A percentile compares a stretch with the other conserved stretches of the same genome.
Conservation (phyloP, 2,329 filamentous ascomycete genomes). For the Tolypocladium guangdongense region DNA sequence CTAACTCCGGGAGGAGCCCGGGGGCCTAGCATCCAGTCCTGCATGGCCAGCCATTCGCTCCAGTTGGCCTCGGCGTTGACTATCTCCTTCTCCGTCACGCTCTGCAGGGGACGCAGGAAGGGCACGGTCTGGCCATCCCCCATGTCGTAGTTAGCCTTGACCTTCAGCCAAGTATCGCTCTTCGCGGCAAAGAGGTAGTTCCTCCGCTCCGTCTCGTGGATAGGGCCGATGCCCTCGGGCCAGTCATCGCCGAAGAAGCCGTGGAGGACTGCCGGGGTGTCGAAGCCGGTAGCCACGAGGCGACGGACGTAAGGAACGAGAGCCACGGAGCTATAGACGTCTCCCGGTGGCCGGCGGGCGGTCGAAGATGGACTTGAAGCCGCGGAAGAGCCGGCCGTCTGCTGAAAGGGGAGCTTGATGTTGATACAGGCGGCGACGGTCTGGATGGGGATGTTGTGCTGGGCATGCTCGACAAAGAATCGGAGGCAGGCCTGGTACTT, state of each 20-base stretch:
- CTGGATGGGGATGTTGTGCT: constrained; percentile 73
- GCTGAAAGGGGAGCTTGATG: constrained; percentile 82
- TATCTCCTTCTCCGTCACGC: constrained; percentile 69
- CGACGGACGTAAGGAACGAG: constrained; percentile 84
- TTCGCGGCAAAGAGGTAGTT: constrained; percentile 96
- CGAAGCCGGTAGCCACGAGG: constrained; percentile 83
- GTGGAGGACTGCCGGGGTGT: constrained; percentile 75
- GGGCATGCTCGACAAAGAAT: constrained; percentile 86
- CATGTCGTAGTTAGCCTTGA: constrained; percentile 89
- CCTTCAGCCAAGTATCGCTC: constrained; percentile 77
- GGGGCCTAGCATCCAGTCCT: constrained; percentile 96
- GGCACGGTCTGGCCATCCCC: constrained; percentile 72
- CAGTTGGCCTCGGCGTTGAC: constrained; percentile 71
- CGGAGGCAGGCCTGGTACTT: constrained; percentile 81
- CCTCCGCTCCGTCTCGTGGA: constrained; percentile 80
- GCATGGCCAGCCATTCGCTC: constrained; percentile 94
- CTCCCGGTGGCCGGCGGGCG: constrained; percentile 1
- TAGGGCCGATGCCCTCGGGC: constrained; percentile 63
- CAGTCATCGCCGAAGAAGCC: constrained; percentile 97
- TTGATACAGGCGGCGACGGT: constrained; percentile 85
- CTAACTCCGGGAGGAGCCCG: constrained; percentile 43
- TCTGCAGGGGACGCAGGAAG: constrained; percentile 74
- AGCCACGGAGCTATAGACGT: constrained; percentile 37
- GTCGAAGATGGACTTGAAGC: background rate
- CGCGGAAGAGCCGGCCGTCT: constrained; percentile 24